Base-by-base conservation (phyloP, 83 land plant species). In the Picea abies region DNA sequence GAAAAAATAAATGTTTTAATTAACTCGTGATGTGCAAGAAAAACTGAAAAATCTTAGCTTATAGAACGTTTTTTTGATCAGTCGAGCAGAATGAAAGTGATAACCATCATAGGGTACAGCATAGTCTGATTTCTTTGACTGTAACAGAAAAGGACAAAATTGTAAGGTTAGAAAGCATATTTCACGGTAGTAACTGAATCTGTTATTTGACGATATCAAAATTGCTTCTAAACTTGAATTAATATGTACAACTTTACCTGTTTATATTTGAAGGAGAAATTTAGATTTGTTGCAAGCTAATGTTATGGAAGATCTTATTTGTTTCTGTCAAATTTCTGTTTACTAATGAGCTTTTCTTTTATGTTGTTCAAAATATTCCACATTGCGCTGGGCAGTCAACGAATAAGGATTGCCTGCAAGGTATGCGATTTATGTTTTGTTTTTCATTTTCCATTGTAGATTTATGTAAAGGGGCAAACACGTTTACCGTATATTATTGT, bases 381-480 rank as follows among this genome's bases (percentile, higher is more conserved):
- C 56, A 44, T 73, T 73, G 77, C 6, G 17, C 56, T 41, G 78
- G 9, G 29, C 78, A 76, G 78, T 52, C 41, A 76, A 76, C 41
- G 78, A 23, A 37, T 76, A 47, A 47, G 78, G 60, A 76, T 20
- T 22, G 78, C 78, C 44, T 76, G 78, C 23, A 76, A 76, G 78
- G 78, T 76, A 52, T 76, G 78, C 17, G 7, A 16, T 52, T 49
- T 20, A 17, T 49, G 78, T 15, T 49, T 47, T 68, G 14, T 68
- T 68, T 14, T 12, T 68, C 19, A 26, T 68, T 68, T 12, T 12
- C 71, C 16, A 68, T 11, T 52, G 56, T 52, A 52, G 56, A 52
- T 52, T 52, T 52, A 52, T 52, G 56, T 52, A 10, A 52, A 52
- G 56, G 9, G 10, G 2, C 9, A 63, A 20, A 63, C 22, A 63